These are phyloP conservation scores for Zangia roseola DNA, from an alignment of 768 basidiomycete species.

Conservation along the genomic window DNA sequence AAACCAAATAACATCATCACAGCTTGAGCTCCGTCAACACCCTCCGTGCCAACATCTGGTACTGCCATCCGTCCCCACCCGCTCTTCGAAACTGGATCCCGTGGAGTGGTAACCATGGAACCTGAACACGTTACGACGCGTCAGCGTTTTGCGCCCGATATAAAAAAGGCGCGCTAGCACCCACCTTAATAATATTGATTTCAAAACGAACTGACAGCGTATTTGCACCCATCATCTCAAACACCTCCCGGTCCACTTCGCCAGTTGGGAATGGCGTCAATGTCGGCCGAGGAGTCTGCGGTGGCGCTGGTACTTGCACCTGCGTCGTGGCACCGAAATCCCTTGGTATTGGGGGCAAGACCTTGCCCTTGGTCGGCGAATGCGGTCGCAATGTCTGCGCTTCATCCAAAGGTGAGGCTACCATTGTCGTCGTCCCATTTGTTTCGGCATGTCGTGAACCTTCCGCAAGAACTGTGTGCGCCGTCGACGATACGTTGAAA, in stretches of 20 bases:
- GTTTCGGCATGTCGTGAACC: constrained; percentile 27
- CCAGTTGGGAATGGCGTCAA: constrained; percentile 61
- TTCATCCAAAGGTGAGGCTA: constrained; percentile 28
- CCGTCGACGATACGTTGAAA: constrained; percentile 72
- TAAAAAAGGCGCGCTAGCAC: constrained; percentile 23
- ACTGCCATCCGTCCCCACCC: constrained; percentile 94
- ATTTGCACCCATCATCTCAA: constrained; percentile 73
- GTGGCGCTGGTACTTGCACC: constrained; percentile 8
- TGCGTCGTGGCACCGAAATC: constrained; percentile 48
- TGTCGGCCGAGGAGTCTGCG: constrained; percentile 36
- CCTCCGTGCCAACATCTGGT: constrained; percentile 90
- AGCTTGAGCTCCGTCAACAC: constrained; percentile 87
- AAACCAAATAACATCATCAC: constrained; percentile 36
- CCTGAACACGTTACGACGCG: constrained; percentile 43
- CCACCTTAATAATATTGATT: constrained; percentile 94
- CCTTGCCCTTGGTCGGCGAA: constrained; percentile 59
- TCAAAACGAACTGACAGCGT: constrained; percentile 92
- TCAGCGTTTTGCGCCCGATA: neutral
- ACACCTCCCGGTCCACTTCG: constrained; percentile 63
- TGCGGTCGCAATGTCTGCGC: constrained; percentile 39
- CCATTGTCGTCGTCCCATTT: constrained; percentile 21
- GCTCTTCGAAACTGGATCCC: constrained; percentile 93
- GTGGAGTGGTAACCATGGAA: constrained; percentile 89
- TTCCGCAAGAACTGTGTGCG: constrained; percentile 41
- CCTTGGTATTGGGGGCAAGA: constrained; percentile 77